phyloP scores from a whole-genome alignment of 352 stramenopile genomes.

The Globisporangium heterothallicum region DNA sequence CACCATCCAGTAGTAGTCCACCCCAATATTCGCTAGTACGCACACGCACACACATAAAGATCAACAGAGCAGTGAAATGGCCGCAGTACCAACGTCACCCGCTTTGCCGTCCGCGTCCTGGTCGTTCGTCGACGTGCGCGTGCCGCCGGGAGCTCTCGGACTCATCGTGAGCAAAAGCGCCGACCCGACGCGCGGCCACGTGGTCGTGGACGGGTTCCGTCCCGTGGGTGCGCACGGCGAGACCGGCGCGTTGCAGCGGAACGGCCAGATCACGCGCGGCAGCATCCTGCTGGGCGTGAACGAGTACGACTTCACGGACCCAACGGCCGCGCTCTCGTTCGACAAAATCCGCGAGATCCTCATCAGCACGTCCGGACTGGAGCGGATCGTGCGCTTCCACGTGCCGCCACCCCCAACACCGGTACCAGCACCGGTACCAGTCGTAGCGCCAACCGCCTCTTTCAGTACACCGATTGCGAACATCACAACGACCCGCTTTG shows the following conservation, averaged over 20 bases:
- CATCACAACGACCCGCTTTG: constrained; percentile 29
- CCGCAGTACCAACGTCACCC: background rate
- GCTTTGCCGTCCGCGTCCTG: constrained; percentile 13
- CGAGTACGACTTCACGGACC: constrained; percentile 54
- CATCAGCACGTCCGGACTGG: constrained; percentile 45
- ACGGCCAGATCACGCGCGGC: constrained; percentile 30
- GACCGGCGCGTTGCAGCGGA: constrained; percentile 34
- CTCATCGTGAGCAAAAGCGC: constrained; percentile 70
- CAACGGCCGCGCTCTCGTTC: constrained; percentile 37
- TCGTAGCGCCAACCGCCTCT: background rate
- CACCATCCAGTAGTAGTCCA: too few relatives aligned
- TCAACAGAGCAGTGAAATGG: background rate
- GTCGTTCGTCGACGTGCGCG: constrained; percentile 57
- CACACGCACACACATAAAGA: background rate
- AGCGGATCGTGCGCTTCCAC: constrained; percentile 60
- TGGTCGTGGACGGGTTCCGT: constrained; percentile 76
- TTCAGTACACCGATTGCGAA: background rate
- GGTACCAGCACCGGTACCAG: constrained; percentile 13
- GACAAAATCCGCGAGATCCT: constrained; percentile 70
- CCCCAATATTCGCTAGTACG: background rate
- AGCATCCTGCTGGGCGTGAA: constrained; percentile 69
- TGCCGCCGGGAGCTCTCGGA: constrained; percentile 58
- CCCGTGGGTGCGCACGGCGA: constrained; percentile 37
- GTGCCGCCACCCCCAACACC: constrained; percentile 50
- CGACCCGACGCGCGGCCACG: constrained; percentile 25